Evolutionary conservation across 345 rosid genomes (phyloP), one percentile per base, ranked within the genome.

Genomic region (Bretschneidera sinensis): DNA sequence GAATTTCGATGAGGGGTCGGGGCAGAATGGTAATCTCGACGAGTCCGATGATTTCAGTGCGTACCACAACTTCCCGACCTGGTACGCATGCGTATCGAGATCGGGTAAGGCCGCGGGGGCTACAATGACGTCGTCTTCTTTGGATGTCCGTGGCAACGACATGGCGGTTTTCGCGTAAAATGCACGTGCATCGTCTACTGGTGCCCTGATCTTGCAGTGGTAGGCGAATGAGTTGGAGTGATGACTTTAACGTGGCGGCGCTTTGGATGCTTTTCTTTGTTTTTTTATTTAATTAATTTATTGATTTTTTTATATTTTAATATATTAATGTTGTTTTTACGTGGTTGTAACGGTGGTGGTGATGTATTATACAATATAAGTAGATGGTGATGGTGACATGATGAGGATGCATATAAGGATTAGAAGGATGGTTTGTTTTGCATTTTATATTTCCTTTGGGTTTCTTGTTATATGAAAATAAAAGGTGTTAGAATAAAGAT

Each of bases 1-100:
- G 66, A 94, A 94, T 61, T 91, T 94, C 77, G 97, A 90, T 63
- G 86, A 86, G 43, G 87, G 80, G 0, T 64, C 21, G 5, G 60
- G 59, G 15, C 67, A 61, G 34, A 56, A 50, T 6, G 77, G 64
- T 7, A 66, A 79, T n/a, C 72, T 72, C 33, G 79, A 69, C 61
- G 78, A 70, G 18, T 78, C 57, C 58, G 65, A 60, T 24, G 57
- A 45, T 43, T 7, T 39, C 64, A 76, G 69, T 13, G 78, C 84
- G 4, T 71, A 63, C n/a, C 68, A 80, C 16, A 69, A 79, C 67
- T 89, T 86, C 78, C 86, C 96, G 3, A 67, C 87, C 22, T 76
- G 96, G n/a, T 86, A 67, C 67, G 94, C 91, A 14, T 48, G 81
- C 24, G 80, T 77, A 48, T 66, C 86, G 33, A 60, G 54, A 17